These are phyloP conservation scores for Podospora fimiseda DNA, from an alignment of 495 filamentous ascomycete species.

Conservation along the genomic window DNA sequence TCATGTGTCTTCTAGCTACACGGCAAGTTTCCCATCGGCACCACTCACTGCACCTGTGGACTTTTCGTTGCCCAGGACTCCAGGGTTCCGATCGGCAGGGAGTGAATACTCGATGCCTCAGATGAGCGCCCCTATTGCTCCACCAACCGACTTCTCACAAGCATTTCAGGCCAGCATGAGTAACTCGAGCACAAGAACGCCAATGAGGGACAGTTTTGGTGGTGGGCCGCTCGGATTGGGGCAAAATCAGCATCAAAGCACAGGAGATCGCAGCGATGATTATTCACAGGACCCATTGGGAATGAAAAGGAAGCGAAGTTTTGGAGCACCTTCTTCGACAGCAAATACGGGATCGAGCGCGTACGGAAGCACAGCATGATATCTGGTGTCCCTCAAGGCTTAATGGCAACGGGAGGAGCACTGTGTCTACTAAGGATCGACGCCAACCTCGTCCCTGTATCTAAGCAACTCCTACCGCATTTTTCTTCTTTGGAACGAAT, in stretches of 20 bases:
- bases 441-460: too few species aligned
- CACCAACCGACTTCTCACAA: slow-evolving; percentile 46
- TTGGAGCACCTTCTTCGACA: slow-evolving; percentile 19
- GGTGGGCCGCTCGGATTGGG: slow-evolving; percentile 30
- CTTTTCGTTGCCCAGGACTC: slow-evolving; percentile 45
- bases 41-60: slow-evolving; percentile 49
- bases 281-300: slow-evolving; percentile 36
- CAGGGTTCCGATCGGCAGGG: slow-evolving; percentile 33
- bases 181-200: slow-evolving; percentile 34
- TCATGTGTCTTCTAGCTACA: slow-evolving; percentile 41
- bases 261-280: slow-evolving; percentile 30
- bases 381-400: too few species aligned
- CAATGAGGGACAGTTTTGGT: slow-evolving; percentile 41
- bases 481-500: too few species aligned
- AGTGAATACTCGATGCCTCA: slow-evolving; percentile 50
- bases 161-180: slow-evolving; percentile 43
- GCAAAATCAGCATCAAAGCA: slow-evolving; percentile 26
- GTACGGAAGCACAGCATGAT: slow-evolving; percentile 25
- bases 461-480: too few species aligned
- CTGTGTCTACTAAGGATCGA: too few species aligned
- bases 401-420: not conserved
- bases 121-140: slow-evolving; percentile 50
- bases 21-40: slow-evolving; percentile 46
- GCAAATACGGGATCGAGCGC: slow-evolving; percentile 15
- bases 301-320: slow-evolving; percentile 49